phyloP scores from a whole-genome alignment of 495 filamentous ascomycete species.

The Acidomyces sp. region DNA sequence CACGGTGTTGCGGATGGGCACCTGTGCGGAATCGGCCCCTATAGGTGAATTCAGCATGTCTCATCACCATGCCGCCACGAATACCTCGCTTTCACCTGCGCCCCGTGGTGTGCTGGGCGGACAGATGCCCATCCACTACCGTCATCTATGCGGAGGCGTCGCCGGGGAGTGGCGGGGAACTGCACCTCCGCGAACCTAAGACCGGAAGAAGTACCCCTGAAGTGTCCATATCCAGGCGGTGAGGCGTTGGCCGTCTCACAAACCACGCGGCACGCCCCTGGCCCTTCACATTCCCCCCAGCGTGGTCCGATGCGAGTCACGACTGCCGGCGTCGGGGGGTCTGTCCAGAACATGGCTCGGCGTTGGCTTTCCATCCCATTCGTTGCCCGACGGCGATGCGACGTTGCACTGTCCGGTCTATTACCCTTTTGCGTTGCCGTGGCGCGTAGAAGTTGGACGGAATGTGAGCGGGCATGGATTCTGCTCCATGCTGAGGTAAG shows the following conservation, averaged over 20 bases:
- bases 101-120: too few relatives aligned
- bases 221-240: conserved; percentile 1
- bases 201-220: conserved; percentile 1
- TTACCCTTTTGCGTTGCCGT: not conserved
- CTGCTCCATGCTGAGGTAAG: conserved; percentile 11
- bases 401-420: too few relatives aligned
- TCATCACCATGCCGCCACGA: too few relatives aligned
- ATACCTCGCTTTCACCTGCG: too few relatives aligned
- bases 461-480: not conserved
- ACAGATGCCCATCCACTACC: too few relatives aligned
- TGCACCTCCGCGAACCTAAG: not conserved
- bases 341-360: conserved; percentile 1
- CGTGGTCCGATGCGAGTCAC: too few relatives aligned
- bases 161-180: too few relatives aligned
- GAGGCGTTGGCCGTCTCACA: conserved; percentile 8
- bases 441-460: not conserved
- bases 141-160: too few relatives aligned
- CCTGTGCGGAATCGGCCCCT: too few relatives aligned
- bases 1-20: too few relatives aligned
- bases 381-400: not conserved
- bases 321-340: not conserved
- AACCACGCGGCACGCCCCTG: not conserved
- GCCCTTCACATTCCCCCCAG: not conserved
- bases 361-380: conserved; percentile 3
- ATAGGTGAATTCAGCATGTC: too few relatives aligned